Percentiles rank a stretch among this genome's conserved stretches.
These are phyloP conservation scores for Termitomyces sp. DNA, from an alignment of 1,284 basidiomycete species.

Conservation along the genomic window DNA sequence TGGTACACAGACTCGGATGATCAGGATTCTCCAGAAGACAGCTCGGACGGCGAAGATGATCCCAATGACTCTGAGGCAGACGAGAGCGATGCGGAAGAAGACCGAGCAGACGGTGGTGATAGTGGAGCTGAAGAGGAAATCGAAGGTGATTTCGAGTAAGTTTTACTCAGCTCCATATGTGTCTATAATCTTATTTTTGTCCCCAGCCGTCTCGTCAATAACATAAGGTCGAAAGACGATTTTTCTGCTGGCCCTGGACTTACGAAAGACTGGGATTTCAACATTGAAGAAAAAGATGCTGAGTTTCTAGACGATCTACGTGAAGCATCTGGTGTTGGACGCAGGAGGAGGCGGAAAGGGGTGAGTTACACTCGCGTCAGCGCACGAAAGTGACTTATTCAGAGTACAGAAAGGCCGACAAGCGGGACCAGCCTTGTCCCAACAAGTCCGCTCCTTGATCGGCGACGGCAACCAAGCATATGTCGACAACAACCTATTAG, in stretches of 20 bases:
- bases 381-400: not conserved
- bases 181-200: not conserved
- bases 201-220: constrained; percentile 55
- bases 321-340: constrained; percentile 67
- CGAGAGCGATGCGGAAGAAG: constrained; percentile 18
- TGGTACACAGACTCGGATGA: constrained; percentile 11
- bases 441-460: constrained; percentile 77
- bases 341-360: constrained; percentile 44
- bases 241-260: constrained; percentile 41
- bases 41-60: constrained; percentile 14
- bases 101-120: constrained; percentile 14
- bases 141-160: constrained; percentile 44
- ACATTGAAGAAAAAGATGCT: constrained; percentile 57
- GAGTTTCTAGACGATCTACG: constrained; percentile 68
- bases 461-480: constrained; percentile 88
- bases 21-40: constrained; percentile 7
- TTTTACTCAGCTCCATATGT: not conserved
- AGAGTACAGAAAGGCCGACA: constrained; percentile 28
- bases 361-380: not conserved
- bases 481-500: constrained; percentile 62
- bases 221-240: constrained; percentile 51
- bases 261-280: constrained; percentile 65
- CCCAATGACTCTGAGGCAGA: constrained; percentile 16
- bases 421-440: constrained; percentile 59
- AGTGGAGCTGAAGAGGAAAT: constrained; percentile 34